Conservation (phyloP, 495 filamentous ascomycete species). For the Penicillium chermesinum region DNA sequence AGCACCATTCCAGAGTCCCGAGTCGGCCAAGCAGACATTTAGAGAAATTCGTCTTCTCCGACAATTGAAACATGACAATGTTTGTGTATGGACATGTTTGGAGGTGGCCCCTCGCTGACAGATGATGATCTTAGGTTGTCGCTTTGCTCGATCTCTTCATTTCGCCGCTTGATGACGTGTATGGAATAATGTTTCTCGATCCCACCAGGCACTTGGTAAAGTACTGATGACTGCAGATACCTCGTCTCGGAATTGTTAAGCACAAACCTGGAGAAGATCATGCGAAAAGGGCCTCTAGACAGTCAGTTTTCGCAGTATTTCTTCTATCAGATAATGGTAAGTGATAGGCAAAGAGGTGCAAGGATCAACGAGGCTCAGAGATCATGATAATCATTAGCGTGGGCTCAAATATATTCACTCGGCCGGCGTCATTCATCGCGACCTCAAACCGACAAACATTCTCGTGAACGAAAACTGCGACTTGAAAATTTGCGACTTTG, state of each 20-base stretch:
- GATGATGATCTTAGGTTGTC: conserved; percentile 63
- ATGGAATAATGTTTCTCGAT: conserved; percentile 83
- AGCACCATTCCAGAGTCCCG: conserved; percentile 90
- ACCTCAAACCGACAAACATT: conserved; percentile 90
- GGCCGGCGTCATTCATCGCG: conserved; percentile 85
- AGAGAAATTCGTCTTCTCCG: conserved; percentile 86
- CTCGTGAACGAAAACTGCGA: conserved; percentile 95
- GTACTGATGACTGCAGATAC: conserved; percentile 50
- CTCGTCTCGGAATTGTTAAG: conserved; percentile 91
- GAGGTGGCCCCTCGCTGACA: too few relatives aligned
- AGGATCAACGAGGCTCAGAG: too few relatives aligned
- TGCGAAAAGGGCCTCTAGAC: conserved; percentile 81
- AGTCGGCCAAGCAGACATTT: conserved; percentile 83
- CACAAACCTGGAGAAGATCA: conserved; percentile 81
- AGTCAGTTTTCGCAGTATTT: conserved; percentile 96
- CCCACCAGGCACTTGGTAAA: conserved; percentile 66
- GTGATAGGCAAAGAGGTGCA: not conserved
- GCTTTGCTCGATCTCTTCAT: conserved; percentile 96
- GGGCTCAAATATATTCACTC: conserved; percentile 95
- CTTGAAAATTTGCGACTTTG: conserved; percentile 93
- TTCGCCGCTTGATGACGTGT: conserved; percentile 91
- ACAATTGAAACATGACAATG: conserved; percentile 88
- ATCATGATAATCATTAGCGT: conserved; percentile 52
- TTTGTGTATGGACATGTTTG: too few relatives aligned
- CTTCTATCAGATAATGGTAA: conserved; percentile 85